Evolutionary conservation across 2,329 filamentous ascomycete genomes (phyloP), one percentile per base, ranked within the genome.

Genomic region (Didymella glomerata): DNA sequence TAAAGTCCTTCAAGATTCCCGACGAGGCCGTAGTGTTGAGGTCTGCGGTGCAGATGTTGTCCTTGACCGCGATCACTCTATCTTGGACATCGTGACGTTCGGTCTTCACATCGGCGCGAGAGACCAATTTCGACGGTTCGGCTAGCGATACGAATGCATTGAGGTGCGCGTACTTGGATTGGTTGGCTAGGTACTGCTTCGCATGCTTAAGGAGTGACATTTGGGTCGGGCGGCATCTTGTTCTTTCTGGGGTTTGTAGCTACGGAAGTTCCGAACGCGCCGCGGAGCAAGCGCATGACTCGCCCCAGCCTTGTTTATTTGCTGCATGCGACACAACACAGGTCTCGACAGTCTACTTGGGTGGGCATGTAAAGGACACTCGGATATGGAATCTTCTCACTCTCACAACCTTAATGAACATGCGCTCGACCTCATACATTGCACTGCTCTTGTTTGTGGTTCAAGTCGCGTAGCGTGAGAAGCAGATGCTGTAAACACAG

Each of bases 21-120:
- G 94, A 97, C 63, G 88, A 91, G 77, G 93, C 96, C 78, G 93
- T 96, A 24, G 93, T 97, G 14, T 75, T 77, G 9, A 77, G 60
- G 7, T 73, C 70, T 18, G 66, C 69, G 6, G 81, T 82, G 68
- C 79, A 79, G 46, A 84, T 84, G 65, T 84, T 84, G 71, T 83
- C 82, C 66, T 84, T 84, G 54, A 84, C 64, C 9, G 79, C 80
- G 44, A 84, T 75, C 9, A 77, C 69, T 46, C 68, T 76, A 54
- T 78, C 78, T 30, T 44, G 28, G 44, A 65, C 48, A 55, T 61
- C 50, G 27, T 54, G 40, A 36, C 36, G 28, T 30, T 47, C 48
- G 32, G 24, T 41, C 32, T 60, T 40, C 13, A 36, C 47, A 51
- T 48, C 27, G 44, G 68, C 68, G 24, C 64, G 64, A 8, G 66